phyloP scores from a whole-genome alignment of 257 asterid genomes.

The Gardenia jasminoides region DNA sequence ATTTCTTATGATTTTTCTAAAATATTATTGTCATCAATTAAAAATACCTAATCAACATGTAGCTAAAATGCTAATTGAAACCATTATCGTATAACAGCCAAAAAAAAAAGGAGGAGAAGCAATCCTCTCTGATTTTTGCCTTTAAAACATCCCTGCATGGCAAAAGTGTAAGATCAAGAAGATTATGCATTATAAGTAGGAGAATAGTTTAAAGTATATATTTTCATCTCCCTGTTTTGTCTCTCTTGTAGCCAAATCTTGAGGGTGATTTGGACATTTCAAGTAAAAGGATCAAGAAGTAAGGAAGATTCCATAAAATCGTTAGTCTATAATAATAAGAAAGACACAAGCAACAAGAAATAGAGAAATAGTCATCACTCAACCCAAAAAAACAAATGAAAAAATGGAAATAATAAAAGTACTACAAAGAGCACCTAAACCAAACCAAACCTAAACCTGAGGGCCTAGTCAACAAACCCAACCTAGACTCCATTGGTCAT shows the following conservation, averaged over 20 bases:
- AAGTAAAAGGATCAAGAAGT: background rate
- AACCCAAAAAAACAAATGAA: background rate
- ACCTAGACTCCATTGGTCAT: slow-evolving; percentile 14
- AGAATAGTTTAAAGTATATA: no score
- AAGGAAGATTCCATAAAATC: slow-evolving; percentile 23
- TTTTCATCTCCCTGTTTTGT: background rate
- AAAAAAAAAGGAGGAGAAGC: background rate
- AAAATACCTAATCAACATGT: background rate
- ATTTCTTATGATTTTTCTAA: background rate
- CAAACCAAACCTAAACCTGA: slow-evolving; percentile 24
- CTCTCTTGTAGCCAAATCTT: background rate
- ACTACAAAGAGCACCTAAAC: background rate
- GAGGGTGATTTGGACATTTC: background rate
- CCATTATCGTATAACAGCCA: no score
- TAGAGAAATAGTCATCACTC: background rate
- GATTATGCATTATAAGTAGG: background rate
- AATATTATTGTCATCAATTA: background rate
- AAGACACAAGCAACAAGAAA: background rate
- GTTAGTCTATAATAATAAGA: background rate
- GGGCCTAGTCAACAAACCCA: slow-evolving; percentile 27
- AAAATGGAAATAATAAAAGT: background rate
- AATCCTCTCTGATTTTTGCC: no score
- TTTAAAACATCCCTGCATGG: no score
- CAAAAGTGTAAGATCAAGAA: background rate
- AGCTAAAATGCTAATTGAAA: no score